These are phyloP conservation scores for Colletotrichum acutatum DNA, from an alignment of 2,329 filamentous ascomycete genomes.

Conservation along the genomic window DNA sequence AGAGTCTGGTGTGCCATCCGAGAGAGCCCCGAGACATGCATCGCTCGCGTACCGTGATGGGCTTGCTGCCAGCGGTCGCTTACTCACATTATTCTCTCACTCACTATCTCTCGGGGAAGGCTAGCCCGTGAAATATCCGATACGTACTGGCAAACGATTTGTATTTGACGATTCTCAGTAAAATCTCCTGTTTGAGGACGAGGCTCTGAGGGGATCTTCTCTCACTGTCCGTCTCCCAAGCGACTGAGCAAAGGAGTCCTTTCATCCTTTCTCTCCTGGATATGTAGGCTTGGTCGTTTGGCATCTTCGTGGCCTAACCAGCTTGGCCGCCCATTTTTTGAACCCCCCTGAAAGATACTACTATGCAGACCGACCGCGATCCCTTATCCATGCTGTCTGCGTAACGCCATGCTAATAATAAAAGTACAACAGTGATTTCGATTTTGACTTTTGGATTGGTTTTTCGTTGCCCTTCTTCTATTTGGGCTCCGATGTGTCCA, in stretches of 20 bases:
- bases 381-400: conserved; percentile 30
- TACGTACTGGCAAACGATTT: neutral
- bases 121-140: neutral
- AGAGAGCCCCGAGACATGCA: neutral
- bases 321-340: neutral
- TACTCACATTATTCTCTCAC: neutral
- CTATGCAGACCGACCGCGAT: conserved; percentile 11
- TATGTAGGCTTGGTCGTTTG: neutral
- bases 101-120: neutral
- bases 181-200: conserved; percentile 1
- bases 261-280: neutral
- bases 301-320: conserved; percentile 7
- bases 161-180: conserved; percentile 6
- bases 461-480: conserved; percentile 36
- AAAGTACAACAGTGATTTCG: conserved; percentile 38
- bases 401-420: conserved; percentile 49
- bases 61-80: neutral
- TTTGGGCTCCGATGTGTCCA: conserved; percentile 61
- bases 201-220: neutral
- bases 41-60: neutral
- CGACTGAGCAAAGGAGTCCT: neutral
- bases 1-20: neutral
- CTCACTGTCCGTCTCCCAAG: neutral
- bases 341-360: neutral
- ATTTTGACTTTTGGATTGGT: conserved; percentile 1